phyloP scores from a whole-genome alignment of 257 asterid genomes.

The Paraleonurus japonicus region DNA sequence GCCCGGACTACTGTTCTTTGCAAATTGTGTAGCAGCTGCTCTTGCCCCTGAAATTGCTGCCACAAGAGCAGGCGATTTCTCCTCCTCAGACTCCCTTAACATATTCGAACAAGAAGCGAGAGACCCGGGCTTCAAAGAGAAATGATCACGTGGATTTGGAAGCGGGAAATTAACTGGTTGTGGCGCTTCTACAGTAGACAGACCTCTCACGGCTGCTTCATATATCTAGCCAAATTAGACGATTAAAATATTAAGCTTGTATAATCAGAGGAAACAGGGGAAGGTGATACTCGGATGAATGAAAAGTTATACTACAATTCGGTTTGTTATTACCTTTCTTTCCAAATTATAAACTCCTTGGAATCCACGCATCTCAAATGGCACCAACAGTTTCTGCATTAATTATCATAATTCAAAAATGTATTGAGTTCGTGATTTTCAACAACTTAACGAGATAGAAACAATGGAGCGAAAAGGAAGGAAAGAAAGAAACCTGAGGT shows the following conservation, averaged over 20 bases:
- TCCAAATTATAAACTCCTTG: constrained; percentile 94
- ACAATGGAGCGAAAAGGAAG: neutral
- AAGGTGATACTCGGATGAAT: neutral
- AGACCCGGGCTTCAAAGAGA: constrained; percentile 70
- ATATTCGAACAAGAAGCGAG: constrained; percentile 34
- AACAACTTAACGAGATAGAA: neutral
- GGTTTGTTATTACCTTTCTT: constrained; percentile 53
- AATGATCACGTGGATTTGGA: constrained; percentile 53
- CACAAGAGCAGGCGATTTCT: constrained; percentile 49
- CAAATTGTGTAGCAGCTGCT: constrained; percentile 77
- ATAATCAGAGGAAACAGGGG: neutral
- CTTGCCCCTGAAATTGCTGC: constrained; percentile 83
- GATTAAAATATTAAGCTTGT: constrained; percentile 3
- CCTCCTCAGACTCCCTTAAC: constrained; percentile 32
- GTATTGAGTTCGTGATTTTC: neutral
- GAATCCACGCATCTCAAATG: constrained; percentile 94
- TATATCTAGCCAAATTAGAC: constrained; percentile 42
- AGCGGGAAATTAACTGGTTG: constrained; percentile 58
- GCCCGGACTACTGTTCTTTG: constrained; percentile 34
- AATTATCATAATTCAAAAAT: neutral
- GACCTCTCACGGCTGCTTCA: constrained; percentile 77
- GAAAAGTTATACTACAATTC: neutral
- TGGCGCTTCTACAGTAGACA: constrained; percentile 50
- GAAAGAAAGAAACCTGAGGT: constrained; percentile 62
- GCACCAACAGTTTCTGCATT: constrained; percentile 74